phyloP scores from a whole-genome alignment of 176 grass and related monocot genomes.

The Cenchrus fungigraminus region DNA sequence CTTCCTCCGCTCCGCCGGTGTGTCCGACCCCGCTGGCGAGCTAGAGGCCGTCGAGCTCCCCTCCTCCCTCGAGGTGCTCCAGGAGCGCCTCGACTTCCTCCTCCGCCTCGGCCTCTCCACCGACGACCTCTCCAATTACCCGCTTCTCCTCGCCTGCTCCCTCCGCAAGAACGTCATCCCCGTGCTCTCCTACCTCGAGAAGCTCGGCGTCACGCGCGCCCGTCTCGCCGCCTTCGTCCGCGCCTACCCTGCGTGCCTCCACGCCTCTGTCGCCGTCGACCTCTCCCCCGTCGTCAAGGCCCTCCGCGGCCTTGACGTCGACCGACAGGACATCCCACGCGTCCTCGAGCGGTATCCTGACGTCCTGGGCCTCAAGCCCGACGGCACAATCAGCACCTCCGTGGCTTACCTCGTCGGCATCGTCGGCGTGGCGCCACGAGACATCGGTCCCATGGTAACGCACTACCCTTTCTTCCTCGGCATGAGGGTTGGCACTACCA shows the following conservation, averaged over 20 bases:
- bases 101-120: slow-evolving; percentile 86
- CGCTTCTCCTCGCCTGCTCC: slow-evolving; percentile 83
- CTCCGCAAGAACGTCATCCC: slow-evolving; percentile 90
- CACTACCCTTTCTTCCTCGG: slow-evolving; percentile 90
- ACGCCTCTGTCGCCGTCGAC: slow-evolving; percentile 92
- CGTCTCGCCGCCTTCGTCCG: slow-evolving; percentile 78
- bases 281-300: slow-evolving; percentile 73
- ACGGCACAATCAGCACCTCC: slow-evolving; percentile 96
- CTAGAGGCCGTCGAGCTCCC: slow-evolving; percentile 85
- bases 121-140: slow-evolving; percentile 88
- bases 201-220: slow-evolving; percentile 77
- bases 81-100: slow-evolving; percentile 96
- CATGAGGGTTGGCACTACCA: slow-evolving; percentile 85
- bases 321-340: slow-evolving; percentile 81
- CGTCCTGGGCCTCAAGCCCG: slow-evolving; percentile 85
- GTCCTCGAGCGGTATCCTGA: slow-evolving; percentile 83
- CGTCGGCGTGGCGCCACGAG: slow-evolving; percentile 69
- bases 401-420: slow-evolving; percentile 87
- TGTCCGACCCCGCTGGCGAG: slow-evolving; percentile 75
- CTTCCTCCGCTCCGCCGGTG: slow-evolving; percentile 83
- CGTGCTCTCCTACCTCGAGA: slow-evolving; percentile 94
- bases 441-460: slow-evolving; percentile 95
- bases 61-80: slow-evolving; percentile 88
- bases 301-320: slow-evolving; percentile 89
- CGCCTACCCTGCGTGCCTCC: slow-evolving; percentile 81